Conservation (phyloP, 1,139 yeast species). For the Kodamaea suecica region DNA sequence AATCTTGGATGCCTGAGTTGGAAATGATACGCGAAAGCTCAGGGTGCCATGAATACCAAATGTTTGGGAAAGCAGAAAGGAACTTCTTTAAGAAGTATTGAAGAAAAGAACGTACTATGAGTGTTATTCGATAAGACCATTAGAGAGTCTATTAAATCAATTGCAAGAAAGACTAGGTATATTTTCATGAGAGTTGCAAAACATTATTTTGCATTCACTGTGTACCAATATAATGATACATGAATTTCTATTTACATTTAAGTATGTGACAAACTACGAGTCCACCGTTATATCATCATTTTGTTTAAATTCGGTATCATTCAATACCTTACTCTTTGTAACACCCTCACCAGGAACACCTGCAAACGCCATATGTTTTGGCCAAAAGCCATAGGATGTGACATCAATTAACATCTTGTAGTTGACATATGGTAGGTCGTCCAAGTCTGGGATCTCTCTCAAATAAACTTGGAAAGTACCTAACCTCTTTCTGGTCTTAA, state of each 20-base stretch:
- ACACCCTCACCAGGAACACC: constrained; percentile 14
- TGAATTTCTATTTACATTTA: no score
- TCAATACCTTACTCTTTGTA: constrained; percentile 16
- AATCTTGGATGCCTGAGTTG: constrained; percentile 72
- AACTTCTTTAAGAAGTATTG: constrained; percentile 17
- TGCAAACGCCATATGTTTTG: constrained; percentile 11
- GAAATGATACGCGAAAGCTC: constrained; percentile 36
- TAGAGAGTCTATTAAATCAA: no score
- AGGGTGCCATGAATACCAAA: constrained; percentile 30
- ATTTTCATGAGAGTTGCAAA: no score
- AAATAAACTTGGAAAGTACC: constrained; percentile 37
- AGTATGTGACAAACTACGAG: no score
- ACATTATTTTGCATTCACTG: no score
- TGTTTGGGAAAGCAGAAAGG: constrained; percentile 18
- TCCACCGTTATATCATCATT: no score
- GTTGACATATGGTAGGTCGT: constrained; percentile 11
- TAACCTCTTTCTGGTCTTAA: constrained; percentile 20
- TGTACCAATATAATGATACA: no score
- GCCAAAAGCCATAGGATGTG: constrained; percentile 19
- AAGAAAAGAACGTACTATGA: background rate
- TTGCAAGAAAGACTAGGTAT: no score
- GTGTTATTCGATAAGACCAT: background rate
- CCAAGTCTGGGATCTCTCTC: constrained; percentile 17
- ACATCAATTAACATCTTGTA: constrained; percentile 28
- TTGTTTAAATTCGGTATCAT: background rate